Evolutionary conservation across 2,329 filamentous ascomycete genomes (phyloP).

Genomic region (Beauveria bassiana): DNA sequence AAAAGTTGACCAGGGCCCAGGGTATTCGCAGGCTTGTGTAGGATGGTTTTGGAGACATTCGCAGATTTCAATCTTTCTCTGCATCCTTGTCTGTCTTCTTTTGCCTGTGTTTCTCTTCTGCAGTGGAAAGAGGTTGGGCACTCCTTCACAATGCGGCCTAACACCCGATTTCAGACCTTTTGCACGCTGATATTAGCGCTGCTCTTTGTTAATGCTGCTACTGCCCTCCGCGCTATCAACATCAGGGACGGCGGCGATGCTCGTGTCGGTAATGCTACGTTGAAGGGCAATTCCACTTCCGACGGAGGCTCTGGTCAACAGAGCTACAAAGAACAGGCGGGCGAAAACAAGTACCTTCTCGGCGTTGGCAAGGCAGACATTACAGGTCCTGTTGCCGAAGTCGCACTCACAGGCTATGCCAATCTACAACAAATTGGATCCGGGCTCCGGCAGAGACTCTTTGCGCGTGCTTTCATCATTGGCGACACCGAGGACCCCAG

Average conservation of each 20-base stretch:
- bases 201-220: not conserved
- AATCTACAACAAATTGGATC: slow-evolving; percentile 74
- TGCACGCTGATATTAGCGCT: not conserved
- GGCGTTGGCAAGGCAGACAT: slow-evolving; percentile 52
- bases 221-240: not conserved
- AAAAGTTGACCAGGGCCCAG: not conserved
- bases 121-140: not conserved
- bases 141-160: not conserved
- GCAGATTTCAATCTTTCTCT: not conserved
- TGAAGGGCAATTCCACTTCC: not conserved
- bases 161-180: not conserved
- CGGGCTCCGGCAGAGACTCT: slow-evolving; percentile 78
- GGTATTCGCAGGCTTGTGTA: not conserved
- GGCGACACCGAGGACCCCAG: slow-evolving; percentile 56
- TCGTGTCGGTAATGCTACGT: not conserved
- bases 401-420: slow-evolving; percentile 89
- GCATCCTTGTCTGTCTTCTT: not conserved
- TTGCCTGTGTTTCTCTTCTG: not conserved
- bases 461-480: slow-evolving; percentile 83
- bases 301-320: not conserved
- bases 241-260: not conserved
- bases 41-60: not conserved
- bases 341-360: slow-evolving; percentile 36
- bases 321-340: not conserved
- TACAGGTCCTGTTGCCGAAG: slow-evolving; percentile 75